A percentile compares a stretch with the other conserved stretches of the same genome.
Evolutionary conservation across 345 rosid genomes (phyloP).

Genomic region (Jatropha curcas): DNA sequence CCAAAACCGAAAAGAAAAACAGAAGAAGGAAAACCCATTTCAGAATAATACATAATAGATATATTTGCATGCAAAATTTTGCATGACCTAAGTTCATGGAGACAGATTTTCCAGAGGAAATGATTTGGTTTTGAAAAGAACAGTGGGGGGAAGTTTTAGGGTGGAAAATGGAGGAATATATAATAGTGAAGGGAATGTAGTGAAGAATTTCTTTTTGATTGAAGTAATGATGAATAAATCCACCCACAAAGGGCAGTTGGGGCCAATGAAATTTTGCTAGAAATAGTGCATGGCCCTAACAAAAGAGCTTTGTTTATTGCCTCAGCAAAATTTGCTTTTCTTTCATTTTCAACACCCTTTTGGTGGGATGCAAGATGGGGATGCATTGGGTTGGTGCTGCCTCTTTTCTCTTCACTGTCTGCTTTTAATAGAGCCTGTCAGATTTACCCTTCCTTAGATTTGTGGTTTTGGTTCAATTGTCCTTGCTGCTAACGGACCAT

Average conservation of each 20-base stretch:
- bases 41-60: no score
- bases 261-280: constrained; percentile 36
- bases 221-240: constrained; percentile 62
- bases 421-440: constrained; percentile 26
- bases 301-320: constrained; percentile 19
- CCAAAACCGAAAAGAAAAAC: no score
- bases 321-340: constrained; percentile 29
- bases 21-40: no score
- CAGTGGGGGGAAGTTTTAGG: constrained; percentile 21
- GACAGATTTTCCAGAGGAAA: constrained; percentile 76
- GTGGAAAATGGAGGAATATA: constrained; percentile 20
- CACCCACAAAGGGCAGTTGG: constrained; percentile 35
- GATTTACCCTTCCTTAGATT: constrained; percentile 11
- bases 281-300: constrained; percentile 33
- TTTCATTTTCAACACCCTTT: constrained; percentile 33
- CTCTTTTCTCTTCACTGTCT: constrained; percentile 32
- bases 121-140: constrained; percentile 56
- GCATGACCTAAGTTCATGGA: constrained; percentile 42
- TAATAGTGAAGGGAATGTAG: constrained; percentile 12
- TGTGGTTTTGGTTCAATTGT: constrained; percentile 4
- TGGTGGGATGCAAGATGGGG: constrained; percentile 34
- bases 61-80: constrained; percentile 31
- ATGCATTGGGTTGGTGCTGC: constrained; percentile 18
- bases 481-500: constrained; percentile 2
- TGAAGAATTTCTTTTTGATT: constrained; percentile 39